Evolutionary conservation across 257 asterid species (phyloP), one percentile per base, ranked within the genome.

Genomic region (Orobanche coerulescens): DNA sequence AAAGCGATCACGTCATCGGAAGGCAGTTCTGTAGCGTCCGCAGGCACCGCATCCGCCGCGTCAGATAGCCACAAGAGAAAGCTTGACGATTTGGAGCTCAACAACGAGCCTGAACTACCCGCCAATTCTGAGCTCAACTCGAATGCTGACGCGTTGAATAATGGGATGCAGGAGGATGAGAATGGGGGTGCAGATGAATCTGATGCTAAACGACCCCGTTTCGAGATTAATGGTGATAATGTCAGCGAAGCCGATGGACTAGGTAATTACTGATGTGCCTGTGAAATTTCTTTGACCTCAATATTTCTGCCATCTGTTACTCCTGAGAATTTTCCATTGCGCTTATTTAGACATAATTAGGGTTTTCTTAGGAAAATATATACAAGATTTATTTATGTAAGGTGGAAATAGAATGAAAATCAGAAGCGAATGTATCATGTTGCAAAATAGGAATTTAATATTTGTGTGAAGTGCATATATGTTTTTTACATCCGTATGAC

Each of bases 11-110:
- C 76, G 70, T 73, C 71, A 12, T 52, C 81, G 14, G 79, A 76
- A 40, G 58, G 64, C 43, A 51, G 54, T 67, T 57, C 76, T 4
- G 65, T 61, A 2, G 50, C 70, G 8, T 46, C 78, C 50, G 11
- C 15, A 63, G 28, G 26, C 26, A 2, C 57, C 65, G 9, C 71
- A 9, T 9, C 52, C 61, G 9, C 74, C 13, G 56, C 81, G 69
- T 51, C 79, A 30, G 95, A 92, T 39, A 75, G 74, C 58, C 84
- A 78, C 73, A 93, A 93, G 75, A 73, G 97, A 50, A 93, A 93
- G 84, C 91, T 82, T 12, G 95, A 83, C 4, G 95, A 92, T 69
- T 66, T 87, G 81, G 98, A 86, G 76, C 76, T 62, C 12, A 77
- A 60, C 71, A 66, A 23, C 61, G 76, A 67, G 37, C 76, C 83